Evolutionary conservation across 306 rosid species (phyloP).

Genomic region (Chamaecrista fasciculata): DNA sequence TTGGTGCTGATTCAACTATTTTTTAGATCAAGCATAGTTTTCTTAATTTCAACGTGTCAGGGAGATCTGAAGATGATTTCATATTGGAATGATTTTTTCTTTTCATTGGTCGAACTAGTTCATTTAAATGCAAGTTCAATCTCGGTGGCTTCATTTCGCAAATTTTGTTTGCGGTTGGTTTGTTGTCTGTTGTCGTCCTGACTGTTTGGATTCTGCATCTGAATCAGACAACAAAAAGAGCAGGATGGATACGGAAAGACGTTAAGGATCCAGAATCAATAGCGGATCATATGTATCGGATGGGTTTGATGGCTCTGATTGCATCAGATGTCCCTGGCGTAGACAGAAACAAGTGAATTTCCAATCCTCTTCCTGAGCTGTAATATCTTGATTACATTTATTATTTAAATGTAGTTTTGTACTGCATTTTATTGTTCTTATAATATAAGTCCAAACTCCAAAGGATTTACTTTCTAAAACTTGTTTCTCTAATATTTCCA

Average conservation of each 20-base stretch:
- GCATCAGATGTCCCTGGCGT: slow-evolving; percentile 75
- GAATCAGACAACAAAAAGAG: slow-evolving; percentile 73
- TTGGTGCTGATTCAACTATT: not conserved
- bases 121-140: not conserved
- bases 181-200: not conserved
- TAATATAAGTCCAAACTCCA: not conserved
- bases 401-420: not conserved
- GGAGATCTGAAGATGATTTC: not conserved
- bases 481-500: slow-evolving; percentile 34
- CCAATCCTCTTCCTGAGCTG: not conserved
- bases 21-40: not conserved
- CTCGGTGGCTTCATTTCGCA: not conserved
- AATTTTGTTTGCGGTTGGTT: not conserved
- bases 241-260: slow-evolving; percentile 71
- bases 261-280: slow-evolving; percentile 73
- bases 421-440: not conserved
- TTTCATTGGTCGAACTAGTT: not conserved
- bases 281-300: slow-evolving; percentile 95
- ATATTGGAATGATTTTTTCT: not conserved
- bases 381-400: not conserved
- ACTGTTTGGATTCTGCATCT: not conserved
- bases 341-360: slow-evolving; percentile 66
- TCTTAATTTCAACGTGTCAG: not conserved
- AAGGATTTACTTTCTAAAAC: slow-evolving; percentile 13
- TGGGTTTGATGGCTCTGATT: slow-evolving; percentile 88